phyloP scores from a whole-genome alignment of 371 early-diverging fungal genomes.

The Mortierella sp. region DNA sequence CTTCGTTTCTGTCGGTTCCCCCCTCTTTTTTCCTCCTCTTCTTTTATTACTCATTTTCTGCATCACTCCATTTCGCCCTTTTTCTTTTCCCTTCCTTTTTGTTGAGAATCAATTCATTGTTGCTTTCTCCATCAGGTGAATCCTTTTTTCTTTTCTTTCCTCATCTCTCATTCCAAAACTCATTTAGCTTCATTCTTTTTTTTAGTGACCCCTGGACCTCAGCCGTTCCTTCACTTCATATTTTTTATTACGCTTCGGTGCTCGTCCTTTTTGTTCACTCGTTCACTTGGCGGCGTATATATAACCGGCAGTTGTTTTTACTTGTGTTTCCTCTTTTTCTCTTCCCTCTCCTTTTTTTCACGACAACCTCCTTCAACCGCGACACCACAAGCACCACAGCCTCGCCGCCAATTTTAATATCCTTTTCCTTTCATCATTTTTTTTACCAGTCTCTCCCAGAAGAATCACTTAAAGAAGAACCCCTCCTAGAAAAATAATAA shows the following conservation, averaged over 20 bases:
- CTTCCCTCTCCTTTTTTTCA: background rate
- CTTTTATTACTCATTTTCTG: background rate
- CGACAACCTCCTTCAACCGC: background rate
- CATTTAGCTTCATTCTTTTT: background rate
- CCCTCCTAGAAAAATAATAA: background rate
- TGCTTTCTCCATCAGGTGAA: background rate
- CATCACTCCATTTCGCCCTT: background rate
- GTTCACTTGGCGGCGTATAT: background rate
- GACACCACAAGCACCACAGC: background rate
- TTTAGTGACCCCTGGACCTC: background rate
- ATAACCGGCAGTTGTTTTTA: background rate
- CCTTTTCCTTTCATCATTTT: background rate
- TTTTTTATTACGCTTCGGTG: background rate
- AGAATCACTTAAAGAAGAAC: background rate
- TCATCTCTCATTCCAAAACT: conserved; percentile 3
- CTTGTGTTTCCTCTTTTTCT: background rate
- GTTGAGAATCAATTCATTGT: background rate
- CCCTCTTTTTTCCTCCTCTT: background rate
- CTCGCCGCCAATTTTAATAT: background rate
- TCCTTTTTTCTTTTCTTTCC: background rate
- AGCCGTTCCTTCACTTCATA: background rate
- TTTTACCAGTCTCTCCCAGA: background rate
- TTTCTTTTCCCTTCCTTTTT: background rate
- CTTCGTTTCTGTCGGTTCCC: background rate
- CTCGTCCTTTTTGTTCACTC: background rate